Evolutionary conservation across 352 stramenopile species (phyloP), one percentile per base, ranked within the genome.

Genomic region (Globisporangium megalacanthum): DNA sequence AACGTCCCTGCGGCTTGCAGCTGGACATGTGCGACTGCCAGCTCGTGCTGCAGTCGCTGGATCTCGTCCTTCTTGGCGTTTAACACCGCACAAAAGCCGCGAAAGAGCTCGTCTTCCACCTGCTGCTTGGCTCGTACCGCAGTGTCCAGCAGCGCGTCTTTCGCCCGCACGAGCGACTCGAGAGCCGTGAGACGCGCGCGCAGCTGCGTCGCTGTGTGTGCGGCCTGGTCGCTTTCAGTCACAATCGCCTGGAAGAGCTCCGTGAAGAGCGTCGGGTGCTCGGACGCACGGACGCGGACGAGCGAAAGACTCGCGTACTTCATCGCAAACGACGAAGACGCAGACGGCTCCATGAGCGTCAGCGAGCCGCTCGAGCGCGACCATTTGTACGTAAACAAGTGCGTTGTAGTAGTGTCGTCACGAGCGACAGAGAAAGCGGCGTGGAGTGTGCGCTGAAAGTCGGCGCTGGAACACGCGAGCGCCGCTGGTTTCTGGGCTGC

Each of bases 61-160:
- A 85, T 79, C 47, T 79, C 72, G n/a, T 83, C 72, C 56, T 87
- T 87, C 66, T 87, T 85, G 17, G 70, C 65, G 37, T 85, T 84
- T 49, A 87, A 49, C 35, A 85, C 72, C 4, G 64, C 64, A 22
- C 72, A 83, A 45, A 83, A 87, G 9, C 72, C 72, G 6, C 55
- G 42, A 19, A 85, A 68, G 14, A 84, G 50, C 45, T 66, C 25
- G 36, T 87, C 62, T 44, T 87, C 72, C 6, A 65, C 42, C 20
- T 56, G 56, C 49, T 87, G 77, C 58, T 85, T 85, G 20, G 66
- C 65, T 6, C 25, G 19, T 41, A 87, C 19, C 31, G 72, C 70
- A 9, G 52, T 60, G 29, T 82, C 74, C 52, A 87, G 62, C 29
- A 83, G 25, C 15, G 33, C 42, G 46, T 87, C 77, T 54, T 87